phyloP scores from a whole-genome alignment of 805 yeast species.

The Ogataea nitratoaversa region DNA sequence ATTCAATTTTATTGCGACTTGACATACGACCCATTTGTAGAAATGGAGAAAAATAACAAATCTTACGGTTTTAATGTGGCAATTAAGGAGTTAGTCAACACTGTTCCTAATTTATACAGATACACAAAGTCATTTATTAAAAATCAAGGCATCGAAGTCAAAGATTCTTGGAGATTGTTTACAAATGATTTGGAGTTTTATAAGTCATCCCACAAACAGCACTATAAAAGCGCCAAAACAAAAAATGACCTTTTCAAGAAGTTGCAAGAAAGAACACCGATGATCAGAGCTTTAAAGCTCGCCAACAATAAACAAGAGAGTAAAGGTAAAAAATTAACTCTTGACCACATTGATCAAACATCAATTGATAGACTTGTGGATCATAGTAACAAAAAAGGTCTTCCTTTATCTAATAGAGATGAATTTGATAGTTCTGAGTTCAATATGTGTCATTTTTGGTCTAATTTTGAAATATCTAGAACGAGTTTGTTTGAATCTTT shows the following conservation, averaged over 20 bases:
- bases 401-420: constrained; percentile 42
- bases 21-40: constrained; percentile 85
- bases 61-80: constrained; percentile 82
- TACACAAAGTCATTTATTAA: constrained; percentile 62
- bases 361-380: constrained; percentile 36
- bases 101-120: constrained; percentile 78
- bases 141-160: constrained; percentile 42
- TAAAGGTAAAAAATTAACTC: not conserved
- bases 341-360: constrained; percentile 25
- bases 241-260: constrained; percentile 24
- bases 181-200: constrained; percentile 37
- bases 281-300: constrained; percentile 20
- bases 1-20: constrained; percentile 87
- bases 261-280: constrained; percentile 23
- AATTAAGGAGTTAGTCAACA: constrained; percentile 71
- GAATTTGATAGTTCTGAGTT: constrained; percentile 63
- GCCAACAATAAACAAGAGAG: constrained; percentile 6
- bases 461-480: constrained; percentile 88
- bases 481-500: constrained; percentile 68
- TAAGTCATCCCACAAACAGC: constrained; percentile 29
- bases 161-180: constrained; percentile 70
- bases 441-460: constrained; percentile 86
- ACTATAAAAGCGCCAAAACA: constrained; percentile 23
- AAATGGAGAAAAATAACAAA: constrained; percentile 67
- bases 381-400: constrained; percentile 32